Base-by-base conservation (phyloP, 2,329 filamentous ascomycete species). In the Ceratocystis ficicola region DNA sequence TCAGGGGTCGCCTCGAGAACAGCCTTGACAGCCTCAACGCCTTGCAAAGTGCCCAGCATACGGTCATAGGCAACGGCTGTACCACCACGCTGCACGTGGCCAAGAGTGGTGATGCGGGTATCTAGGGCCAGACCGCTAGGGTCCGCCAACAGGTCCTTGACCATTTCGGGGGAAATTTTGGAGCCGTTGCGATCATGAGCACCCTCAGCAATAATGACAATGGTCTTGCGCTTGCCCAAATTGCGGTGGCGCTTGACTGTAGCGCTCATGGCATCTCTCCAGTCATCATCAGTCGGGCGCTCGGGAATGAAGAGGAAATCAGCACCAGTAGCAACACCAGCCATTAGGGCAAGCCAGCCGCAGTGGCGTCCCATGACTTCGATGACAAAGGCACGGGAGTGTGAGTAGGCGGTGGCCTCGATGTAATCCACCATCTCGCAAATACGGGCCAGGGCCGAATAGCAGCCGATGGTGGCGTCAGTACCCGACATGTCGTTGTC, bases 291-390 rank as follows among this genome's bases (percentile, higher is more conserved):
- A 59, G 90, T 89, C 67, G 94, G 94, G 74, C 92, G 91, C 77
- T 99, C 94, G 0, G 94, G 94, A 69, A 96, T 93, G 76, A 99
- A 97, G 71, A 97, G 84, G 76, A 95, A 99, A 76, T 99, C 94
- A 17, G 94, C 92, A 62, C 93, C 94, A 0, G 90, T 96, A 67
- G 90, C 92, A 68, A 99, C 92, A 72, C 92, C 93, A 15, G 93
- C 88, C 87, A 97, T 96, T 68, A 99, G 82, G 50, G 94, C 94
- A 69, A 99, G 81, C 94, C 94, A 99, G 69, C 94, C 94, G 75
- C 94, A 99, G 77, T 99, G 93, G 68, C 94, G 84, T 62, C 94
- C 94, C 94, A 99, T 99, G 72, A 99, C 94, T 76, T 96, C 94
- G 69, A 99, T 89, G 66, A 99, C 92, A 75, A 99, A 99, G 48